phyloP scores from a whole-genome alignment of 768 basidiomycete genomes.

The Lanmaoa pseudosensibilis region DNA sequence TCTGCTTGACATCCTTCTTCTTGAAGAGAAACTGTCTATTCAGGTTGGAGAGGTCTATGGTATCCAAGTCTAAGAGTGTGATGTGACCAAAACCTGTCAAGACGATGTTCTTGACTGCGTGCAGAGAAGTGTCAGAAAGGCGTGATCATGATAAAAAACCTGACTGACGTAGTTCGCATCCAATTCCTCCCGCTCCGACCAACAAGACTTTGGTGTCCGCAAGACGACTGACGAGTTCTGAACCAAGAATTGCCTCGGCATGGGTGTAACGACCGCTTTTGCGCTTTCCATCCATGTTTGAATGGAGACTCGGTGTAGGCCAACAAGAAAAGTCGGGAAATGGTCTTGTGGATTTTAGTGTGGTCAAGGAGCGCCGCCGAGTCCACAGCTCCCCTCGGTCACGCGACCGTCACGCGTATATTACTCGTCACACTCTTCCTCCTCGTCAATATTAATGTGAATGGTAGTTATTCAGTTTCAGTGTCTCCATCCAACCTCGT shows the following conservation, averaged over 20 bases:
- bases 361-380: neutral
- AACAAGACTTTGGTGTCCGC: constrained; percentile 72
- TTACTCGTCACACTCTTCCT: constrained; percentile 5
- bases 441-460: neutral
- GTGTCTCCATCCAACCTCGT: constrained; percentile 62
- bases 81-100: constrained; percentile 91
- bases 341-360: neutral
- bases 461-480: constrained; percentile 9
- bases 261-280: constrained; percentile 49
- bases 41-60: constrained; percentile 96
- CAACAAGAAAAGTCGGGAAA: neutral
- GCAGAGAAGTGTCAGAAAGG: neutral
- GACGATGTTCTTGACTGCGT: constrained; percentile 90
- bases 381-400: constrained; percentile 12
- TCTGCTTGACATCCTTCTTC: constrained; percentile 96
- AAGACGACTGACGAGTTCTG: constrained; percentile 61
- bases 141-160: neutral
- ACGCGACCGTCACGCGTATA: constrained; percentile 32
- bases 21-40: constrained; percentile 96
- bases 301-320: neutral
- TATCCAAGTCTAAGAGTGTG: constrained; percentile 93
- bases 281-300: constrained; percentile 10
- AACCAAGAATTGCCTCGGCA: constrained; percentile 77
- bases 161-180: constrained; percentile 86
- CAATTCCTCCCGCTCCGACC: constrained; percentile 96